Evolutionary conservation across 1,284 basidiomycete species (phyloP).

Genomic region (Austroboletus olivaceoglutinosus): DNA sequence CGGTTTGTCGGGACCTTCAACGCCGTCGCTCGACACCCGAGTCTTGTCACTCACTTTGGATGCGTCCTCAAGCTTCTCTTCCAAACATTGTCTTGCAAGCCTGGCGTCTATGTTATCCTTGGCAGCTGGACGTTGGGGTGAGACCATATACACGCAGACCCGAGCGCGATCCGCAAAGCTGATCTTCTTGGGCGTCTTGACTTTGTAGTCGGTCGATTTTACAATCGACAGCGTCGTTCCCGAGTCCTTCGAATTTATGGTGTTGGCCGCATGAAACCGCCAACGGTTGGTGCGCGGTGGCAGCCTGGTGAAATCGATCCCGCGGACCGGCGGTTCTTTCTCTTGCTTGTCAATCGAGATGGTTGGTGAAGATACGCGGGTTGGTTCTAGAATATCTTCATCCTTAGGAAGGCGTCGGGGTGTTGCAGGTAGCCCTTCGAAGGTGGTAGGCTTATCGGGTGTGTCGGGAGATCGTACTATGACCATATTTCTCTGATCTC

Average conservation of each 20-base stretch:
- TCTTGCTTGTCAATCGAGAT: neutral
- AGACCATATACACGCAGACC: slow-evolving; percentile 23
- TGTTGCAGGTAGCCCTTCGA: neutral
- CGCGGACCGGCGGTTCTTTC: slow-evolving; percentile 9
- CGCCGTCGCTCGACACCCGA: neutral
- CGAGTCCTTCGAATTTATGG: neutral
- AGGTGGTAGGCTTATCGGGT: slow-evolving; percentile 8
- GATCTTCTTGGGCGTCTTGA: slow-evolving; percentile 30
- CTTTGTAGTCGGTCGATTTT: slow-evolving; percentile 5
- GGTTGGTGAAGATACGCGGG: neutral
- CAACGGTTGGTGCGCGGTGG: slow-evolving; percentile 12
- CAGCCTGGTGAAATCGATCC: slow-evolving; percentile 31
- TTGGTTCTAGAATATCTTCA: neutral
- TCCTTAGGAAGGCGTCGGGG: neutral
- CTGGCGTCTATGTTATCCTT: neutral
- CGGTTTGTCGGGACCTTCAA: neutral
- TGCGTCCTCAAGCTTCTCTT: neutral
- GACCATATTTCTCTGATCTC: neutral
- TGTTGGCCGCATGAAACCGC: slow-evolving; percentile 6
- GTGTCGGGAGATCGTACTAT: slow-evolving; percentile 1
- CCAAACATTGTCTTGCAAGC: neutral
- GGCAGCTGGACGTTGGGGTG: slow-evolving; percentile 11
- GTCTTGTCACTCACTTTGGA: neutral
- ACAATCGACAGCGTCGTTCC: slow-evolving; percentile 8
- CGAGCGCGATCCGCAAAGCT: slow-evolving; percentile 28